These are phyloP conservation scores for Vitis amurensis DNA, from an alignment of 164 flowering plant species.

Conservation along the genomic window DNA sequence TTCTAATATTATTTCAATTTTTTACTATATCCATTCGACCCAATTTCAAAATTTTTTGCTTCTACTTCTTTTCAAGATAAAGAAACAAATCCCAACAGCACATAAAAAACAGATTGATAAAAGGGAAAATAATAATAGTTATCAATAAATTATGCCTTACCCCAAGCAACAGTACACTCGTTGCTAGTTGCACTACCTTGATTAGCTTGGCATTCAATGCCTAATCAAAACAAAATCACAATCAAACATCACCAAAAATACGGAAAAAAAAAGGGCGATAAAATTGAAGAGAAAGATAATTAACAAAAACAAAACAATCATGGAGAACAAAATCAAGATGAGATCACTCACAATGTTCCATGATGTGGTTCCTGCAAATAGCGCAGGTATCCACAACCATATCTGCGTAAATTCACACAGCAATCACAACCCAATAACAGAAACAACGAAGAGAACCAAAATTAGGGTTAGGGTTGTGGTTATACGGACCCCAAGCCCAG, in stretches of 20 bases:
- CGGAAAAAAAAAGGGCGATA: neutral
- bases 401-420: constrained; percentile 38
- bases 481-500: constrained; percentile 78
- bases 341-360: constrained; percentile 79
- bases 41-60: no score
- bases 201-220: constrained; percentile 85
- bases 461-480: constrained; percentile 19
- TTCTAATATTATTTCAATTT: no score
- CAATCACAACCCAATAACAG: neutral
- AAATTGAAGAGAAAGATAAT: neutral
- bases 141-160: no score
- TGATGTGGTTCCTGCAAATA: constrained; percentile 84
- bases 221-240: constrained; percentile 28
- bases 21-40: no score
- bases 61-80: no score
- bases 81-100: no score
- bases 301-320: neutral
- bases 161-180: constrained; percentile 81
- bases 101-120: no score
- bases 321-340: neutral
- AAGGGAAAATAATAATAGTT: no score
- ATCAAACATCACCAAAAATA: neutral
- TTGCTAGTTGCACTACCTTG: constrained; percentile 88
- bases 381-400: constrained; percentile 85
- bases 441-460: constrained; percentile 1